These are phyloP conservation scores for Gomphus bonarii DNA, from an alignment of 1,284 basidiomycete genomes.

Conservation along the genomic window DNA sequence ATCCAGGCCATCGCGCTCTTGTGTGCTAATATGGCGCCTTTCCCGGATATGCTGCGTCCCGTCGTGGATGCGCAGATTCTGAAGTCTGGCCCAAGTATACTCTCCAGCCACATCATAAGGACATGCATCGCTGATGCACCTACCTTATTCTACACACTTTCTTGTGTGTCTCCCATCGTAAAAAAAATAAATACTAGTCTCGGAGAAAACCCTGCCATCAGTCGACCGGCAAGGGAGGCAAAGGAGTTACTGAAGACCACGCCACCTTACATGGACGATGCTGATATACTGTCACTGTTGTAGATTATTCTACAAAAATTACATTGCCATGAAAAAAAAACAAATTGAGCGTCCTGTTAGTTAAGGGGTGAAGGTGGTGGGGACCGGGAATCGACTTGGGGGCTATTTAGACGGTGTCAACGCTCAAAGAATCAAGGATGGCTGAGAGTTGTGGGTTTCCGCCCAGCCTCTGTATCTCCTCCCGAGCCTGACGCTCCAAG, in stretches of 20 bases:
- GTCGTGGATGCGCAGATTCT: slow-evolving; percentile 36
- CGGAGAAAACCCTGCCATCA: slow-evolving; percentile 63
- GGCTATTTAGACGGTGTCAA: slow-evolving; percentile 11
- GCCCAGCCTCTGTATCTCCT: slow-evolving; percentile 47
- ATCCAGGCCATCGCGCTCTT: slow-evolving; percentile 59
- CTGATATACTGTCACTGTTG: slow-evolving; percentile 15
- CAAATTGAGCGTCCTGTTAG: no score
- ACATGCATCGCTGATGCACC: slow-evolving; percentile 33
- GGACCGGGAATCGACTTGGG: no score
- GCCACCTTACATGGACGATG: slow-evolving; percentile 21
- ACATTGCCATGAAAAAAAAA: not conserved
- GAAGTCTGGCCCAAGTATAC: slow-evolving; percentile 9
- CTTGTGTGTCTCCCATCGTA: slow-evolving; percentile 55
- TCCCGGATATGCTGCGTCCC: slow-evolving; percentile 55
- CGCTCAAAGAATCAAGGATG: slow-evolving; percentile 34
- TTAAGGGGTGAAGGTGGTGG: no score
- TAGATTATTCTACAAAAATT: not conserved
- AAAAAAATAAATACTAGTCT: slow-evolving; percentile 68
- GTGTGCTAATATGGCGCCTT: slow-evolving; percentile 55
- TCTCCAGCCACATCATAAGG: slow-evolving; percentile 24
- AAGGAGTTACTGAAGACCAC: slow-evolving; percentile 57
- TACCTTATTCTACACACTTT: slow-evolving; percentile 18
- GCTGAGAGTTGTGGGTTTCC: slow-evolving; percentile 40
- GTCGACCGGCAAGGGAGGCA: slow-evolving; percentile 79
- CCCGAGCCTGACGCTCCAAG: slow-evolving; percentile 44